phyloP scores from a whole-genome alignment of 768 basidiomycete species.

The Ephemerocybe angulata region DNA sequence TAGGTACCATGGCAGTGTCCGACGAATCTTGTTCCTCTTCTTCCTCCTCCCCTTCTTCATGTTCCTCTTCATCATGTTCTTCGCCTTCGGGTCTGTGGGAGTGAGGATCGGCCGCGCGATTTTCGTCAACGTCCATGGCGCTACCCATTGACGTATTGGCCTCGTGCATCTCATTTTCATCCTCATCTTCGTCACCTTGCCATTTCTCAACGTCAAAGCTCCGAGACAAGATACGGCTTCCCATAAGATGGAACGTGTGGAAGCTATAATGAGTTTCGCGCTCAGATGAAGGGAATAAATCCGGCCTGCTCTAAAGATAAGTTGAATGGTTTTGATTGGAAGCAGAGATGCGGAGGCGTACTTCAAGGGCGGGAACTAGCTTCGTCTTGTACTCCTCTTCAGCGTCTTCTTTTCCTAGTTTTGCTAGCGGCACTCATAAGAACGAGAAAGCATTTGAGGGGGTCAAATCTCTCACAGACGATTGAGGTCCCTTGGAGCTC shows the following conservation, averaged over 20 bases:
- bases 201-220: conserved; percentile 81
- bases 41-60: conserved; percentile 33
- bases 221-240: conserved; percentile 87
- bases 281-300: conserved; percentile 61
- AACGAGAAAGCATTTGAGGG: background rate
- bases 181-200: conserved; percentile 36
- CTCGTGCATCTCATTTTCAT: conserved; percentile 23
- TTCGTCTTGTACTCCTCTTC: conserved; percentile 67
- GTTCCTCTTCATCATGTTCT: conserved; percentile 38
- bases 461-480: conserved; percentile 56
- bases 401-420: conserved; percentile 82
- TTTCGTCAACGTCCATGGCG: conserved; percentile 41
- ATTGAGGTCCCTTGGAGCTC: conserved; percentile 84
- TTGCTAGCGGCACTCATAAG: conserved; percentile 57
- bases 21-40: conserved; percentile 54
- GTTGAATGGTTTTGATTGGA: background rate
- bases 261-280: conserved; percentile 55
- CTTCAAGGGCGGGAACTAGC: conserved; percentile 68
- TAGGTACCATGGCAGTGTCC: conserved; percentile 87
- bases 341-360: conserved; percentile 27
- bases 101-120: conserved; percentile 12
- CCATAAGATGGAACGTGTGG: conserved; percentile 80
- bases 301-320: conserved; percentile 44
- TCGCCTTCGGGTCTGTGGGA: conserved; percentile 19
- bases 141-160: conserved; percentile 32